Evolutionary conservation across 306 rosid genomes (phyloP).

Genomic region (Cucumis melo): DNA sequence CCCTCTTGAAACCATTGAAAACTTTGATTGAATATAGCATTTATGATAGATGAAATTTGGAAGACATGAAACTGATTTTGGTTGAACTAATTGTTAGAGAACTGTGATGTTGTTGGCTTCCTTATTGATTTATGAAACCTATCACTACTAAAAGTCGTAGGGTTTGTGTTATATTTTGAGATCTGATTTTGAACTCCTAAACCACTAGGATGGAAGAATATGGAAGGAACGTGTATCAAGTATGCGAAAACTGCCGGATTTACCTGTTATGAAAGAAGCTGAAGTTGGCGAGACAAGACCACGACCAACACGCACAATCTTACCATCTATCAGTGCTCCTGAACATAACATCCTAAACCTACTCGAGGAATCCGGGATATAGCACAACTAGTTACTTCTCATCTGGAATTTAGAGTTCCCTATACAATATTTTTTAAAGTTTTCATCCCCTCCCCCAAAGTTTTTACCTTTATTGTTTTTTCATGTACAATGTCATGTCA

Average conservation of each 20-base stretch:
- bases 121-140: neutral
- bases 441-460: neutral
- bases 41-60: neutral
- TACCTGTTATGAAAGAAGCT: conserved; percentile 72
- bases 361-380: conserved; percentile 81
- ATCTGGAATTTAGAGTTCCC: neutral
- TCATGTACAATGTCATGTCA: conserved; percentile 1
- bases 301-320: conserved; percentile 35
- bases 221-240: conserved; percentile 89
- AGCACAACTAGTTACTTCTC: conserved; percentile 24
- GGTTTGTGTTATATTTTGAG: conserved; percentile 13
- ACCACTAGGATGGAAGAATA: conserved; percentile 75
- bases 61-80: neutral
- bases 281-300: conserved; percentile 33
- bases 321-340: conserved; percentile 92
- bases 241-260: conserved; percentile 50
- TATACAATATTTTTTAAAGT: conserved; percentile 1
- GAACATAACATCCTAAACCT: conserved; percentile 70
- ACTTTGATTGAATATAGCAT: neutral
- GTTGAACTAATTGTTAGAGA: neutral
- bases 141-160: neutral
- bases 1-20: neutral
- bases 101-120: neutral
- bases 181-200: conserved; percentile 9
- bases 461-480: conserved; percentile 1